Conservation (phyloP, 2,329 filamentous ascomycete species). For the Ilyonectria destructans region DNA sequence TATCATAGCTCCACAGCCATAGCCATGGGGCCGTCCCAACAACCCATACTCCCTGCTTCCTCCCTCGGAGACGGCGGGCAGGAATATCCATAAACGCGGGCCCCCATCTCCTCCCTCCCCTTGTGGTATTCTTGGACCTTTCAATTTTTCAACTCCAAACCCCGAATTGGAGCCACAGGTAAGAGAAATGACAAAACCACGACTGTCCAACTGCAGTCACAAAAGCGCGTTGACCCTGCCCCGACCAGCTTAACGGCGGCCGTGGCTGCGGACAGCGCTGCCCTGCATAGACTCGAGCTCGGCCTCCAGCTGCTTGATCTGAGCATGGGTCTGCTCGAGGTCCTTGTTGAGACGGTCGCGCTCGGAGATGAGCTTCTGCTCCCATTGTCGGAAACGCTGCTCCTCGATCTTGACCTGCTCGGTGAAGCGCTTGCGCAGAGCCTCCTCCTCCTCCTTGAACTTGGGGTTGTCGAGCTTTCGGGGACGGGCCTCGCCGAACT, state of each 20-base stretch:
- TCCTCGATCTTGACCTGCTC: conserved; percentile 99
- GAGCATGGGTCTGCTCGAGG: conserved; percentile 96
- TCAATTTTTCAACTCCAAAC: conserved; percentile 56
- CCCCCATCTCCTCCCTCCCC: conserved; percentile 41
- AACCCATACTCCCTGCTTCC: conserved; percentile 33
- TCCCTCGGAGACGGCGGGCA: conserved; percentile 43
- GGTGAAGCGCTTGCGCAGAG: conserved; percentile 97
- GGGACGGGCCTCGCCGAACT: conserved; percentile 97
- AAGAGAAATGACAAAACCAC: conserved; percentile 47
- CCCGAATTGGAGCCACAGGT: conserved; percentile 51
- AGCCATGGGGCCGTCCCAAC: conserved; percentile 42
- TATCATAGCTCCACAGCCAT: conserved; percentile 48
- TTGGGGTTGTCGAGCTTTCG: conserved; percentile 99
- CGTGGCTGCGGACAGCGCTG: conserved; percentile 90
- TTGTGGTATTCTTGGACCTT: conserved; percentile 53
- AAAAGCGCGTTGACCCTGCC: conserved; percentile 39
- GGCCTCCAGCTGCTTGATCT: conserved; percentile 91
- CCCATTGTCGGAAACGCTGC: conserved; percentile 99
- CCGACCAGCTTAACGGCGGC: conserved; percentile 80
- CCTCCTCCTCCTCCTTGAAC: conserved; percentile 99
- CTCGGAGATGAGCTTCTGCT: conserved; percentile 99
- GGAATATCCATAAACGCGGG: conserved; percentile 52
- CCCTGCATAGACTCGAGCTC: conserved; percentile 97
- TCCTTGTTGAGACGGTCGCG: conserved; percentile 99
- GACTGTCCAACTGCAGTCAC: conserved; percentile 51